Base-by-base conservation (phyloP, 2,329 filamentous ascomycete genomes). In the Alternaria atra region DNA sequence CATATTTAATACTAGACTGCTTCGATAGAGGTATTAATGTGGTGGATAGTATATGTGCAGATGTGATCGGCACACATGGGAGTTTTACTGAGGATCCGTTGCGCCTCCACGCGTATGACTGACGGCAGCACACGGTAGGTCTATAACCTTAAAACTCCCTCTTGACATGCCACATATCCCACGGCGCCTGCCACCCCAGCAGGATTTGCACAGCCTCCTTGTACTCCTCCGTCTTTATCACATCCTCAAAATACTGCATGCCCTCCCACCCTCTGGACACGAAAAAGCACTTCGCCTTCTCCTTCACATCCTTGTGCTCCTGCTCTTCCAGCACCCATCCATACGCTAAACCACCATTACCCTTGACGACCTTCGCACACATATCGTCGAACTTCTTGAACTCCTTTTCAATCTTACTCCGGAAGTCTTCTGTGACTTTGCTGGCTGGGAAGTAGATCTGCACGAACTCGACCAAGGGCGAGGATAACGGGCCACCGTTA, bases 311-410 rank as follows among this genome's bases (percentile, higher is more conserved):
- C 32, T 52, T 48, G 32, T 60, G 52, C 4, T 60, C 58, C 32
- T 56, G 39, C 15, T 60, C 58, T 15, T 60, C 58, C 30, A 60
- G 1, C 15, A 47, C 53, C 53, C 58, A 60, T 4, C 58, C 58
- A 30, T 47, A 56, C n/a, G 46, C 34, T 15, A 60, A 10, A 0
- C 40, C 47, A 1, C 40, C 53, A 32, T 40, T 56, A 6, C 58
- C 58, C 12, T 40, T 30, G 4, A 29, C 8, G 4, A 30, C 58
- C 34, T 17, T 27, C 2, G 8, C 7, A 12, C 52, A 60, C 0
- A 48, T 37, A 8, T 39, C 52, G 6, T 57, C 20, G 6, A 60
- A 60, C n/a, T 15, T 30, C 2, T 23, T 1, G 5, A 60, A 60
- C 0, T 60, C 53, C 1, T 12, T 17, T 6, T 56, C 46, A 0